Percentiles rank a stretch among this genome's conserved stretches.
Evolutionary conservation across 164 flowering plant species (phyloP).

Genomic region (Taxillus chinensis): DNA sequence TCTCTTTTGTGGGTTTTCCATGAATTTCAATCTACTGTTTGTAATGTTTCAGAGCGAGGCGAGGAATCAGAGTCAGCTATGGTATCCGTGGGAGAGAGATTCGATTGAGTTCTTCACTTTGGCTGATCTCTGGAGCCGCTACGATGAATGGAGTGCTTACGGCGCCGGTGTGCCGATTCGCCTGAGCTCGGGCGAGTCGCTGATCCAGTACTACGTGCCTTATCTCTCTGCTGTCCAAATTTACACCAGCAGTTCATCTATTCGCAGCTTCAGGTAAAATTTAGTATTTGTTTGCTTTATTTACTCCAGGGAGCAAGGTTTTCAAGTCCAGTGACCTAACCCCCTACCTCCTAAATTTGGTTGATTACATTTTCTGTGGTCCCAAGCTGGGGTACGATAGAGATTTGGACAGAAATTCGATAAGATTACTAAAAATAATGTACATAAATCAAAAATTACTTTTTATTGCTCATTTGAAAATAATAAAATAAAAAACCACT

Average conservation of each 20-base stretch:
- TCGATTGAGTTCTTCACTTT: constrained; percentile 67
- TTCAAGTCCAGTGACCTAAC: no score
- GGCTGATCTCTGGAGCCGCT: constrained; percentile 80
- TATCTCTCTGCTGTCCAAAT: constrained; percentile 40
- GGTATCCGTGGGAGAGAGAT: constrained; percentile 91
- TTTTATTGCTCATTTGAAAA: no score
- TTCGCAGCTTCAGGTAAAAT: constrained; percentile 16
- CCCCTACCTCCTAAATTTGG: no score
- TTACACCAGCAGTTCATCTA: constrained; percentile 25
- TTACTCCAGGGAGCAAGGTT: no score
- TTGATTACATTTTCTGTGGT: not conserved
- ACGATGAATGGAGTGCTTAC: constrained; percentile 93
- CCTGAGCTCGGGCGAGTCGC: constrained; percentile 37
- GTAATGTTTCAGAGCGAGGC: constrained; percentile 36
- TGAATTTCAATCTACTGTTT: no score
- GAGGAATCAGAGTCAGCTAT: constrained; percentile 52
- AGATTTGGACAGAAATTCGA: no score
- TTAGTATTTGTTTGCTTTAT: not conserved
- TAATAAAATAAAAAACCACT: no score
- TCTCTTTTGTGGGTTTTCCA: no score
- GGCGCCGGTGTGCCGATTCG: constrained; percentile 77
- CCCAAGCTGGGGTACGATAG: not conserved
- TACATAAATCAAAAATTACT: no score
- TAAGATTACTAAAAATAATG: no score
- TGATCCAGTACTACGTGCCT: constrained; percentile 33